A percentile compares a stretch with the other conserved stretches of the same genome.
These are phyloP conservation scores for Claviceps sorghi DNA, from an alignment of 2,329 filamentous ascomycete species.

Conservation along the genomic window DNA sequence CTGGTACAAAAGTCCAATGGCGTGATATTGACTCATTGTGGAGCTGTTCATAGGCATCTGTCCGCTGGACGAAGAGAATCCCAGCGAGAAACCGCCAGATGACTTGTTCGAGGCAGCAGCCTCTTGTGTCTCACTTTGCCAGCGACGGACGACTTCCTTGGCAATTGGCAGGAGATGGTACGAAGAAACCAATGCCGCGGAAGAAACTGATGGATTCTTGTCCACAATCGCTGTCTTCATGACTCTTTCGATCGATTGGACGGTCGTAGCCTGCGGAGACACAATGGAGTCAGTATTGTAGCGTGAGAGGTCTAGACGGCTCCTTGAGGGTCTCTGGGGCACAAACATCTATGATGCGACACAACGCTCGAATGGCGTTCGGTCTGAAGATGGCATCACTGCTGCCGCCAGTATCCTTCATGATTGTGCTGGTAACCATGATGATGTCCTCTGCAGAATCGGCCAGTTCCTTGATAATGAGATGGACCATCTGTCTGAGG, in stretches of 20 bases:
- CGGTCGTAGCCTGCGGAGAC: slow-evolving; percentile 59
- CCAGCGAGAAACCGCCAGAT: slow-evolving; percentile 75
- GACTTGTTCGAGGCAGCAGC: slow-evolving; percentile 84
- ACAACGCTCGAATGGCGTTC: slow-evolving; percentile 89
- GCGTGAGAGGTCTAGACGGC: background rate
- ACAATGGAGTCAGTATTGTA: background rate
- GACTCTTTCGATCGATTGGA: slow-evolving; percentile 92
- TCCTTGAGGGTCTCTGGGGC: background rate
- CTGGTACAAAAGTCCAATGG: slow-evolving; percentile 91
- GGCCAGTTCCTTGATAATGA: slow-evolving; percentile 94
- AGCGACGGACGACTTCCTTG: slow-evolving; percentile 85
- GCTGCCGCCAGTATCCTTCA: slow-evolving; percentile 96
- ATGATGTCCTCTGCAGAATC: slow-evolving; percentile 96
- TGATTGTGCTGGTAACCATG: slow-evolving; percentile 98
- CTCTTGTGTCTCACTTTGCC: slow-evolving; percentile 98
- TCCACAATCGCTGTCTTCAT: slow-evolving; percentile 99
- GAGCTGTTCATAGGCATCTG: slow-evolving; percentile 77
- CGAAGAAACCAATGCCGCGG: slow-evolving; percentile 86
- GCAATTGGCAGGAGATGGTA: slow-evolving; percentile 96
- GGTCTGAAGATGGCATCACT: slow-evolving; percentile 89
- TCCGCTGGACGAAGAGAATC: slow-evolving; percentile 68
- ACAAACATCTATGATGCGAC: slow-evolving; percentile 87
- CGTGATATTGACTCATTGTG: slow-evolving; percentile 97
- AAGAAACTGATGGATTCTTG: slow-evolving; percentile 94
- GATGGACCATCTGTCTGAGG: slow-evolving; percentile 95